A percentile compares a stretch with the other conserved stretches of the same genome.
Evolutionary conservation across 331 rosid genomes (phyloP).

Genomic region (Pyrus hybrid): DNA sequence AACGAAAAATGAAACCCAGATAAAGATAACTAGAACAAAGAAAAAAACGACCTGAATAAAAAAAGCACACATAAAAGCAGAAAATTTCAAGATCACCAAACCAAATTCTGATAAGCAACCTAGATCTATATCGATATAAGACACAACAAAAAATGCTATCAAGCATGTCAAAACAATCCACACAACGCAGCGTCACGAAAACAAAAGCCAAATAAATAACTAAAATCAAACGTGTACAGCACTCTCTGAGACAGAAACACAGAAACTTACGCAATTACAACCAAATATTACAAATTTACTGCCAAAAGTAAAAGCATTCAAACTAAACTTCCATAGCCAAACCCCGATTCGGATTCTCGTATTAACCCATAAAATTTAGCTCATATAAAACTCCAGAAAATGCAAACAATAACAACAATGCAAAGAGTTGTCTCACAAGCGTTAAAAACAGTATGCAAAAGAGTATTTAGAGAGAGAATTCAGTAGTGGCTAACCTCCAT

Average conservation of each 20-base stretch:
- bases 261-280: conserved; percentile 1
- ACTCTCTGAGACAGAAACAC: conserved; percentile 1
- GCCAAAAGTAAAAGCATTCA: not conserved
- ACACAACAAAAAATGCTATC: conserved; percentile 9
- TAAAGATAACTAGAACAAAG: not conserved
- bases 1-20: conserved; percentile 8
- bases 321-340: conserved; percentile 21
- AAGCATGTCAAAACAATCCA: conserved; percentile 1
- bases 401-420: conserved; percentile 20
- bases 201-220: conserved; percentile 5
- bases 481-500: conserved; percentile 32
- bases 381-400: conserved; percentile 12
- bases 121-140: conserved; percentile 32
- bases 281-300: conserved; percentile 13
- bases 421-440: conserved; percentile 12
- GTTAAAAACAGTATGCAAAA: conserved; percentile 1
- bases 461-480: conserved; percentile 16
- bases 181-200: conserved; percentile 1
- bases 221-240: conserved; percentile 8
- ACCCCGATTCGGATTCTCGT: conserved; percentile 1
- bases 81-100: conserved; percentile 14
- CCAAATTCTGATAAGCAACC: conserved; percentile 14
- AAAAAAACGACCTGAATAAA: not conserved
- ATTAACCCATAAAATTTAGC: conserved; percentile 20
- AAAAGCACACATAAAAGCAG: not conserved